These are phyloP conservation scores for Oryza australiensis DNA, from an alignment of 176 grass and related monocot species.

Conservation along the genomic window DNA sequence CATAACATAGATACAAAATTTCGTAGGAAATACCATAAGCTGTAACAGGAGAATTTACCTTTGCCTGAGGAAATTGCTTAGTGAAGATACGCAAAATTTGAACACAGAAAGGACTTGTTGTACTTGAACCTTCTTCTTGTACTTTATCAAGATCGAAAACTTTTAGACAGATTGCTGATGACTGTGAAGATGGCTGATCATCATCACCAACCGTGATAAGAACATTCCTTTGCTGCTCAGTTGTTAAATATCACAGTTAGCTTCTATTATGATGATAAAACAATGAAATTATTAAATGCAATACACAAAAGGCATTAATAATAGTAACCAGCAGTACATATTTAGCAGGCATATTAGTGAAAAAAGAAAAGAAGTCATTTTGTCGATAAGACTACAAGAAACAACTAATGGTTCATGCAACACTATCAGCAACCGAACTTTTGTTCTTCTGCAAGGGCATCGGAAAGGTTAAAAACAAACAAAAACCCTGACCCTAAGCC, in stretches of 20 bases:
- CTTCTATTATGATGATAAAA: conserved; percentile 25
- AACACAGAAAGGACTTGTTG: conserved; percentile 81
- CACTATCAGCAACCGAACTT: background rate
- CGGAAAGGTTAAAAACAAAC: background rate
- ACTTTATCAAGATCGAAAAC: conserved; percentile 97
- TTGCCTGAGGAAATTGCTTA: conserved; percentile 84
- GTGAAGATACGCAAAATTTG: conserved; percentile 94
- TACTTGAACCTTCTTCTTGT: conserved; percentile 92
- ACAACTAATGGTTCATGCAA: background rate
- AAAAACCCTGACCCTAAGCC: background rate
- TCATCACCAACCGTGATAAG: conserved; percentile 89
- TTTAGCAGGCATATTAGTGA: background rate
- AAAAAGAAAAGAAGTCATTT: background rate
- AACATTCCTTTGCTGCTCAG: conserved; percentile 83
- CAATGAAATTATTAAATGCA: background rate
- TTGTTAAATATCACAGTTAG: conserved; percentile 3
- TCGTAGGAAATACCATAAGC: background rate
- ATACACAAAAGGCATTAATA: conserved; percentile 2
- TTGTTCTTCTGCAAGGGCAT: background rate
- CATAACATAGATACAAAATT: background rate
- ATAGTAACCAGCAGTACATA: background rate
- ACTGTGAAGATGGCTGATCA: conserved; percentile 70
- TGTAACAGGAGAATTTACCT: conserved; percentile 46
- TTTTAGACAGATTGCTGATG: conserved; percentile 81
- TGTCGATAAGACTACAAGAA: background rate